Evolutionary conservation across 2,329 filamentous ascomycete species (phyloP).

Genomic region (Venturiaceae sp.): DNA sequence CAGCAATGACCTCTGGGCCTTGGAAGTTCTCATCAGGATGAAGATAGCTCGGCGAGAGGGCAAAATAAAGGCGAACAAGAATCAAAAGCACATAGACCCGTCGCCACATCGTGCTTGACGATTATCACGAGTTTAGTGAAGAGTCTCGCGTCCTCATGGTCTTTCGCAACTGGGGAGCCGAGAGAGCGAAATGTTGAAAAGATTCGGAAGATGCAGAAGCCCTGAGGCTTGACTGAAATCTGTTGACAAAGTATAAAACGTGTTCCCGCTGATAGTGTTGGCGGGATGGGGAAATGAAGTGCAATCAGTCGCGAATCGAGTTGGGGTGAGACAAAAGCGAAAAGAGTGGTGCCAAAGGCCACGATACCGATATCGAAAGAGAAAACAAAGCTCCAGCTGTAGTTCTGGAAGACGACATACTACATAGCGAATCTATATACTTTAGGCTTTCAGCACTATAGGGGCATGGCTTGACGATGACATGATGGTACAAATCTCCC

Average conservation of each 20-base stretch:
- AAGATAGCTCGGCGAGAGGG: slow-evolving; percentile 87
- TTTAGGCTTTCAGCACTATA: not conserved
- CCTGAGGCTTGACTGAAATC: too few species aligned
- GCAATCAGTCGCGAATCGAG: not conserved
- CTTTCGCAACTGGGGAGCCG: not conserved
- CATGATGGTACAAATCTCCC: not conserved
- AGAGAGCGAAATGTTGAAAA: not conserved
- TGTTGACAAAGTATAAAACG: not conserved
- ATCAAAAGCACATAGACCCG: slow-evolving; percentile 78
- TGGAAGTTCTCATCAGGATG: slow-evolving; percentile 99
- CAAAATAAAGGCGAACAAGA: slow-evolving; percentile 85
- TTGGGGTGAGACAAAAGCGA: not conserved
- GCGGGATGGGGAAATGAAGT: not conserved
- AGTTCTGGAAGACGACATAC: too few species aligned
- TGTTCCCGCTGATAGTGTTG: not conserved
- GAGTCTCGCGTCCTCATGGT: not conserved
- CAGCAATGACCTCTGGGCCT: slow-evolving; percentile 92
- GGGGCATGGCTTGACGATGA: not conserved
- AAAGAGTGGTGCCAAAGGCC: not conserved
- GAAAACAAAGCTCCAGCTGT: not conserved
- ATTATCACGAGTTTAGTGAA: not conserved
- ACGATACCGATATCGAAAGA: not conserved
- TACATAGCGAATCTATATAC: not conserved
- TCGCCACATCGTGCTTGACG: slow-evolving; percentile 62
- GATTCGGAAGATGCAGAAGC: not conserved